Percentiles rank a stretch among this genome's conserved stretches.
These are phyloP conservation scores for Ogataea philodendri DNA, from an alignment of 805 yeast genomes.

Conservation along the genomic window DNA sequence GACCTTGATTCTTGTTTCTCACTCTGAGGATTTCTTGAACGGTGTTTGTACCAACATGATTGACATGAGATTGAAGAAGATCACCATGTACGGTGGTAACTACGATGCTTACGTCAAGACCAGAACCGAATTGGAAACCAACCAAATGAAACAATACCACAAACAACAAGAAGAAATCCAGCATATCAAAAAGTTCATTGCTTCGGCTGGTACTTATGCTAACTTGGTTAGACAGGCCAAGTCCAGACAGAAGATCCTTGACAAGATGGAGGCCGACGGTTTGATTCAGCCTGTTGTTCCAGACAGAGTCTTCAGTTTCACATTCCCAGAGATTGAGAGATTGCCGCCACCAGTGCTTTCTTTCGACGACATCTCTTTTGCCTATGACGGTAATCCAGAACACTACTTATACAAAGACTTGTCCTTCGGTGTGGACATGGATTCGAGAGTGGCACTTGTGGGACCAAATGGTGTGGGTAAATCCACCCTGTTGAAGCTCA, in stretches of 20 bases:
- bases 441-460: conserved; percentile 94
- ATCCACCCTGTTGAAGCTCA: conserved; percentile 89
- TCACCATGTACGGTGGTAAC: conserved; percentile 91
- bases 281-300: conserved; percentile 87
- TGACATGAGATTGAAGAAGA: conserved; percentile 86
- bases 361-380: conserved; percentile 90
- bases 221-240: conserved; percentile 98
- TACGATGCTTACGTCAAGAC: conserved; percentile 97
- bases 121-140: conserved; percentile 87
- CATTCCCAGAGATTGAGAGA: conserved; percentile 93
- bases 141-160: conserved; percentile 95
- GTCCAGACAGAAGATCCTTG: conserved; percentile 98
- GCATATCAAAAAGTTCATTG: conserved; percentile 97
- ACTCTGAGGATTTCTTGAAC: conserved; percentile 98
- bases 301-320: conserved; percentile 91
- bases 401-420: conserved; percentile 86
- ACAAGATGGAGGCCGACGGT: conserved; percentile 99
- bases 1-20: conserved; percentile 90
- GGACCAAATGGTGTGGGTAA: conserved; percentile 99
- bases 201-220: conserved; percentile 99
- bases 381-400: conserved; percentile 81
- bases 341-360: conserved; percentile 98
- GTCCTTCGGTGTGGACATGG: conserved; percentile 99
- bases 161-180: conserved; percentile 99
- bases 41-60: conserved; percentile 98